Conservation (phyloP, 768 basidiomycete species). For the Lactifluus piperatus region DNA sequence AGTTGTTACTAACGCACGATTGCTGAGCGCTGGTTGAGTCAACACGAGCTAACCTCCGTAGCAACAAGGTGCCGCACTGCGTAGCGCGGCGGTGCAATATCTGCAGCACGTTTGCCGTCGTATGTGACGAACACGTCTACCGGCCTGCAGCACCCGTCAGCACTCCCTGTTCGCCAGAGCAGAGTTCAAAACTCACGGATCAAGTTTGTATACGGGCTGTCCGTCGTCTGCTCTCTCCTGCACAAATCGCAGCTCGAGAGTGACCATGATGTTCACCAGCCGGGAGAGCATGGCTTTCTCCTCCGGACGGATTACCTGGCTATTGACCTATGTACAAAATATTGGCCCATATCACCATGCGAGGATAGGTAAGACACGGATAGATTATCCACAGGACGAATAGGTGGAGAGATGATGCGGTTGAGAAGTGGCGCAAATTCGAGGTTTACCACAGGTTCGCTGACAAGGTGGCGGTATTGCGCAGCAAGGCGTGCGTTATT, state of each 20-base stretch:
- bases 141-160: conserved; percentile 43
- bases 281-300: conserved; percentile 66
- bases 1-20: neutral
- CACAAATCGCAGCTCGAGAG: conserved; percentile 77
- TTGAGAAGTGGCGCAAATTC: conserved; percentile 90
- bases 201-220: conserved; percentile 82
- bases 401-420: conserved; percentile 87
- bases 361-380: neutral
- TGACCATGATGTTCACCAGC: conserved; percentile 85
- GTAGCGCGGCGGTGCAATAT: conserved; percentile 82
- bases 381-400: conserved; percentile 67
- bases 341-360: neutral
- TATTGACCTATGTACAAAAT: conserved; percentile 64
- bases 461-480: conserved; percentile 58
- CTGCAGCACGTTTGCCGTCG: conserved; percentile 84
- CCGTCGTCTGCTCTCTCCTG: conserved; percentile 90
- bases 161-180: neutral
- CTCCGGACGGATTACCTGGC: conserved; percentile 78
- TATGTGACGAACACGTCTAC: conserved; percentile 97
- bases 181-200: conserved; percentile 58
- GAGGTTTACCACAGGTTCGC: conserved; percentile 53
- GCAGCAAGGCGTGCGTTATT: conserved; percentile 45
- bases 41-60: conserved; percentile 51
- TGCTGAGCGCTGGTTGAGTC: neutral
- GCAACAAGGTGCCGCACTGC: conserved; percentile 89